Conservation (phyloP, 805 yeast species). For the Wickerhamomyces bovis region DNA sequence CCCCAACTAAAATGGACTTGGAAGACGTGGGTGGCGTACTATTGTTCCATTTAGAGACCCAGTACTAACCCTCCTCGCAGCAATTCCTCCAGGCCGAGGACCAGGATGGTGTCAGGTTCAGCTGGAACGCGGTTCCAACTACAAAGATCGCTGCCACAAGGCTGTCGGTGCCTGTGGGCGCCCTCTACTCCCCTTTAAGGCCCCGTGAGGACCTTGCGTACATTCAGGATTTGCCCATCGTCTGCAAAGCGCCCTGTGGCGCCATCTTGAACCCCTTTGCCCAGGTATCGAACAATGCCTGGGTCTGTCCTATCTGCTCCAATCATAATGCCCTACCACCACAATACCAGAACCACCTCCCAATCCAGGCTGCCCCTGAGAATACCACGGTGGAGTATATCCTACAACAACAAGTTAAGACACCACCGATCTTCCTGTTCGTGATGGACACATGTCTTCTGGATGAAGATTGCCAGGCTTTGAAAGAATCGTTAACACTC, state of each 20-base stretch:
- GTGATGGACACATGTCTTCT: constrained; percentile 54
- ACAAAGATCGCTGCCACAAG: constrained; percentile 47
- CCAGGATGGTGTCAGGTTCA: constrained; percentile 51
- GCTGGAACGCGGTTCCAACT: constrained; percentile 57
- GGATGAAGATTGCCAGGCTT: constrained; percentile 42
- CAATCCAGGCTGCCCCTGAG: constrained; percentile 10
- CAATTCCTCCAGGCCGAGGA: constrained; percentile 17
- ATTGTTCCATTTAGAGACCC: not conserved
- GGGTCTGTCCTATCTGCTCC: constrained; percentile 57
- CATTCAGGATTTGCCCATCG: constrained; percentile 36
- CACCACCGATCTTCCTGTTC: constrained; percentile 40
- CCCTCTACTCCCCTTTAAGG: constrained; percentile 55
- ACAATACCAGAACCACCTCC: constrained; percentile 23
- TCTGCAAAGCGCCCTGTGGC: constrained; percentile 48
- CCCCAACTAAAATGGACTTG: not conserved
- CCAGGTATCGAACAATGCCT: constrained; percentile 24
- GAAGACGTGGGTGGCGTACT: not conserved
- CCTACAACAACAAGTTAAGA: constrained; percentile 27
- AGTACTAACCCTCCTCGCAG: constrained; percentile 1
- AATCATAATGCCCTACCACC: constrained; percentile 38
- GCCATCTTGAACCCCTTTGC: constrained; percentile 49
- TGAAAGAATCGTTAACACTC: constrained; percentile 43
- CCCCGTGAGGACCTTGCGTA: constrained; percentile 33
- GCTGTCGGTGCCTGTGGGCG: constrained; percentile 49
- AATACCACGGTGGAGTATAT: constrained; percentile 47